Evolutionary conservation across 2,329 filamentous ascomycete genomes (phyloP).

Genomic region (Fusarium pseudoanthophilum): DNA sequence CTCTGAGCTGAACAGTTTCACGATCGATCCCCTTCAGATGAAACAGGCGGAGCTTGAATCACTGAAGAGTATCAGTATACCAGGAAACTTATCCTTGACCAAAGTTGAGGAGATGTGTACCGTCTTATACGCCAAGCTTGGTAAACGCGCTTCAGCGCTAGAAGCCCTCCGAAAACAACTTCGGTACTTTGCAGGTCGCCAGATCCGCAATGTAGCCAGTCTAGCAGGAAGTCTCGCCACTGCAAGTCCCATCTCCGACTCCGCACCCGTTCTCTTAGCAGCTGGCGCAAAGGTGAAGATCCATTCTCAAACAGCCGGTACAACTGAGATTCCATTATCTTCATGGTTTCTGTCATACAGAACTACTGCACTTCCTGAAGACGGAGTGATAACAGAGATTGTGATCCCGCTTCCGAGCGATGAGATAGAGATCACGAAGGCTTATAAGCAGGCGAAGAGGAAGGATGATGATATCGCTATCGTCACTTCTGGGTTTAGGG

Average conservation of each 20-base stretch:
- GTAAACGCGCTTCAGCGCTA: not conserved
- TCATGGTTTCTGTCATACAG: not conserved
- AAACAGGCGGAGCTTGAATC: not conserved
- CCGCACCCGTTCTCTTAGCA: not conserved
- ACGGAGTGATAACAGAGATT: not conserved
- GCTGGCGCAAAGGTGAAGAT: not conserved
- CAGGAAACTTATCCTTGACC: not conserved
- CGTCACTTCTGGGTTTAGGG: not conserved
- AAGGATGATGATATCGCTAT: not conserved
- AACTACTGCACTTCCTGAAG: not conserved
- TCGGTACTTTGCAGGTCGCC: not conserved
- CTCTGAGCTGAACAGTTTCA: not conserved
- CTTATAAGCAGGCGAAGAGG: conserved; percentile 5
- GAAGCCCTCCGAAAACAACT: not conserved
- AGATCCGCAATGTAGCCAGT: conserved; percentile 1
- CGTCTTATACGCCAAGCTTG: not conserved
- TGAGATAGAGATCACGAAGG: not conserved
- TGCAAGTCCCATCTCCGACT: not conserved
- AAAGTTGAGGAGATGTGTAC: not conserved
- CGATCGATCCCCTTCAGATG: not conserved
- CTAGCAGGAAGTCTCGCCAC: not conserved
- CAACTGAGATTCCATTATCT: not conserved
- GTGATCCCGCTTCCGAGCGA: not conserved
- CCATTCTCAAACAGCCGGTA: not conserved
- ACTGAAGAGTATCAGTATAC: not conserved